Evolutionary conservation across 192 early-diverging fungal species (phyloP), one percentile per base, ranked within the genome.

Genomic region (Rhizoclosmatium sp.): DNA sequence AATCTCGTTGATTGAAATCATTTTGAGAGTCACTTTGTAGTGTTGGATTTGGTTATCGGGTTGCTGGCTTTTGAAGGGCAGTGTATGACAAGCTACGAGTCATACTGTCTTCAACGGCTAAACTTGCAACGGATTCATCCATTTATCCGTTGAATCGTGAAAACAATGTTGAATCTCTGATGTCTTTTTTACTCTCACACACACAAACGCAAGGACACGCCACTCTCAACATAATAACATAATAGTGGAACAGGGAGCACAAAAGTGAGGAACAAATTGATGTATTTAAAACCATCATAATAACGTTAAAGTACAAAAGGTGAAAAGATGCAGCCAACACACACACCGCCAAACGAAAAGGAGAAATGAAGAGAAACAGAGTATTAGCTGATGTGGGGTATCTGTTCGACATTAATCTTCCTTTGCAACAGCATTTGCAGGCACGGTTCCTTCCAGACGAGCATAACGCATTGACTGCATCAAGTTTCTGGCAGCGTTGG

Each of bases 401-500:
- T 31, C 31, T 31, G 31, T 31, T 31, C 31, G 31, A 31, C 31
- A 0, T 54, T 16, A 54, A 54, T 54, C 51, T 54, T 54, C 51
- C 51, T 21, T 5, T 10, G 40, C 16, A 10, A 71, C 69, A 56
- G 48, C 56, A 4, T 4, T 71, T n/a, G 14, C 48, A 19, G 19
- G 10, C 14, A 41, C 21, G 19, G 87, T 83, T 2, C 83, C 87
- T 5, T 78, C 42, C 19, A 88, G 47, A 19, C 40, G 64, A 12
- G 78, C 87, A 39, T 47, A 80, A 5, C 87, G 59, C 86, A 88
- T 81, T 3, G 48, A 41, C 7, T 70, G 88, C 88, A 95, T 83
- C 69, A 98, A 83, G 84, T 95, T 93, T 59, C 94, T 86, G 2
- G 96, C 96, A 44, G 93, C 95, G 74, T 95, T 97, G 79, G 92